These are phyloP conservation scores for Eucalyptus rudis DNA, from an alignment of 345 rosid species.

Conservation along the genomic window DNA sequence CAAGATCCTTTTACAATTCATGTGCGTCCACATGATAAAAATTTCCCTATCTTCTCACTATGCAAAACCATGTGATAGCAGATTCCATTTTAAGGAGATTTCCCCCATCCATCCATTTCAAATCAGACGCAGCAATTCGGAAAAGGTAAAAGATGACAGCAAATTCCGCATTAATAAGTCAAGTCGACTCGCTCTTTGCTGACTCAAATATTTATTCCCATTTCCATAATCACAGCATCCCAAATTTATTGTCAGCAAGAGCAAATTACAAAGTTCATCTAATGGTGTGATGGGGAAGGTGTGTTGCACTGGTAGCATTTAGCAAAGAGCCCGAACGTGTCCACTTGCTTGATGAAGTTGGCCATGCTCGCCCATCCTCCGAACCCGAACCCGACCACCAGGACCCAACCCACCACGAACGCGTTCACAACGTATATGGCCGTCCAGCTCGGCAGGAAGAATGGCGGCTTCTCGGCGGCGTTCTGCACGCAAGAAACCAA, in stretches of 20 bases:
- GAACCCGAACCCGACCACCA: conserved; percentile 65
- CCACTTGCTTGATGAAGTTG: conserved; percentile 64
- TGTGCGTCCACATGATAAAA: not conserved
- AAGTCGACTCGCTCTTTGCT: not conserved
- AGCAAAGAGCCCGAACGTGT: conserved; percentile 82
- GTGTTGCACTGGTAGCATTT: conserved; percentile 81
- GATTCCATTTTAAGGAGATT: not conserved
- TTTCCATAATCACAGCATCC: not conserved
- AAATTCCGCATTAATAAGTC: not conserved
- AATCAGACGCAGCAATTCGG: not conserved
- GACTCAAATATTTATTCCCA: not conserved
- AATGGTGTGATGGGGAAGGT: not conserved
- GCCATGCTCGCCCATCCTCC: conserved; percentile 91
- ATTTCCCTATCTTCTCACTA: not conserved
- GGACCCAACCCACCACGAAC: conserved; percentile 47
- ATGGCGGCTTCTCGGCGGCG: conserved; percentile 67
- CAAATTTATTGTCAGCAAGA: not conserved
- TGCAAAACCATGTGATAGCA: not conserved
- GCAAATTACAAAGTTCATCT: not conserved
- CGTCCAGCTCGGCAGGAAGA: conserved; percentile 63
- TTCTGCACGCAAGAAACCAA: conserved; percentile 15
- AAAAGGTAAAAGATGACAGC: not conserved
- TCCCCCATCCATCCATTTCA: not conserved
- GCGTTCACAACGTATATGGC: conserved; percentile 47
- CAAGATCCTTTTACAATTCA: not conserved